Evolutionary conservation across 2,329 filamentous ascomycete genomes (phyloP), one percentile per base, ranked within the genome.

Genomic region (Penicillium sp.): DNA sequence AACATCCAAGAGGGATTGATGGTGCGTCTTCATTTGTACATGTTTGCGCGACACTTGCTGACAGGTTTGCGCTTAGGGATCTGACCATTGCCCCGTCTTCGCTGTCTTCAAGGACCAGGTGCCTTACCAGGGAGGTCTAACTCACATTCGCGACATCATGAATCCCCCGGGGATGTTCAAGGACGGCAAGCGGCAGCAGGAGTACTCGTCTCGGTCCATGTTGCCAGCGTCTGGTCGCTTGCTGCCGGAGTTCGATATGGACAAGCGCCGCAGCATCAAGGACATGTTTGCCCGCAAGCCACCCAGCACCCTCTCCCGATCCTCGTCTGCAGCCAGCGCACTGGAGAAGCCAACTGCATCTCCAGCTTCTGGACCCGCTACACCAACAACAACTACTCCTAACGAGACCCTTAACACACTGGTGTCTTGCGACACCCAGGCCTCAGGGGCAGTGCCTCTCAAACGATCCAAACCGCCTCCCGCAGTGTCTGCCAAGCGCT

Each of bases 41-140:
- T 4, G 9, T 13, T 2, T 20, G 32, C 2, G 33, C 31, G 25
- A 37, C 25, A 15, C 15, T 27, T 40, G 49, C 61, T 69, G 55
- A 69, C 44, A 31, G 12, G 42, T 13, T 9, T 2, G 27, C 29
- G 33, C 9, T 7, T 25, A 80, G 79, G 93, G 93, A 0, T 97
- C 92, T 1, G 93, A 98, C 65, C 93, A 98, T 68, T 98, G 93
- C 61, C 93, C 93, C 0, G 92, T 97, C 1, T 97, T 87, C 67
- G 89, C 85, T 0, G 78, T 80, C 2, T 75, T 95, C 23, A 82
- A 84, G 15, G 82, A 91, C 31, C 74, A 64, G 2, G 80, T 95
- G 1, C 61, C 64, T 0, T 57, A 79, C 5, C 69, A 77, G 12
- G 78, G 74, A 0, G 61, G 73, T 39, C 69, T 80, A 40, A 66